These are phyloP conservation scores for Saccharum spontaneum DNA, from an alignment of 176 grass and related monocot genomes.

Conservation along the genomic window DNA sequence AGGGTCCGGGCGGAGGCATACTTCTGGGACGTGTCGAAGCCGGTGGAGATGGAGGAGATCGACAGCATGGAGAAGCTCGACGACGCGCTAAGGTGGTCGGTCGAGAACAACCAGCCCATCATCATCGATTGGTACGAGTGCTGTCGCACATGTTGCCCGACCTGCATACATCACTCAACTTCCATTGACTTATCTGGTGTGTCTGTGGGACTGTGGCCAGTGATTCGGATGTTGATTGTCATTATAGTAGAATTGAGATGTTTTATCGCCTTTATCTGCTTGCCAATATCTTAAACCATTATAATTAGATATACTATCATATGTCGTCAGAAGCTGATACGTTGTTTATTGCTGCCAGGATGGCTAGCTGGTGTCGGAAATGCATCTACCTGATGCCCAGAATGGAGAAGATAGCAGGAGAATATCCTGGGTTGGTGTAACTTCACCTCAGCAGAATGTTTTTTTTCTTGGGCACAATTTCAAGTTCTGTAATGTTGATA, in stretches of 20 bases:
- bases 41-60: conserved; percentile 85
- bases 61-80: conserved; percentile 72
- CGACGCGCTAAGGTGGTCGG: conserved; percentile 53
- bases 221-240: not conserved
- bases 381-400: conserved; percentile 95
- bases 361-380: conserved; percentile 92
- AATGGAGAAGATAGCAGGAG: conserved; percentile 91
- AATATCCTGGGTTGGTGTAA: conserved; percentile 65
- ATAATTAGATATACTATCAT: not conserved
- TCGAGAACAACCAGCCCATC: conserved; percentile 57
- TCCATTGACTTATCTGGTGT: not conserved
- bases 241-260: not conserved
- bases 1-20: conserved; percentile 48
- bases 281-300: too few relatives aligned
- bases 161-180: not conserved
- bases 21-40: conserved; percentile 67
- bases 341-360: conserved; percentile 50
- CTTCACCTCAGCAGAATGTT: not conserved
- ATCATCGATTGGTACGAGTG: conserved; percentile 74
- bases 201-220: not conserved
- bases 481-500: not conserved
- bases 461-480: not conserved
- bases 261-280: not conserved
- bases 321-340: not conserved
- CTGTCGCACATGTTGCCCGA: not conserved